Evolutionary conservation across 202 grass and related monocot species (phyloP).

Genomic region (Zizania palustris): DNA sequence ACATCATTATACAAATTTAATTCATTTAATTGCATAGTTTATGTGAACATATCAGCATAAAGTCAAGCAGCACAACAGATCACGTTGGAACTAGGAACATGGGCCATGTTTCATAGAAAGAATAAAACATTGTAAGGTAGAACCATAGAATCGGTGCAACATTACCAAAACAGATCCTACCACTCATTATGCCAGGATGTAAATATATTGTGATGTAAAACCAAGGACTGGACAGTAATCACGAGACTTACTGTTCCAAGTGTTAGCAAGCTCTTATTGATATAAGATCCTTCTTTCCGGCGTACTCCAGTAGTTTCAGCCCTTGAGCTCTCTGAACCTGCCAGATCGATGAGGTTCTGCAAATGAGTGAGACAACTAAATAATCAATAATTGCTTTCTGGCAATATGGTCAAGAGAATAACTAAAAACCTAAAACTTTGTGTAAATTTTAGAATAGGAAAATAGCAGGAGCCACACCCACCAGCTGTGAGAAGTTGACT

Average conservation of each 20-base stretch:
- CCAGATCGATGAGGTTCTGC: conserved; percentile 99
- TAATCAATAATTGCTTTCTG: conserved; percentile 42
- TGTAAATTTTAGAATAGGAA: conserved; percentile 14
- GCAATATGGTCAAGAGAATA: conserved; percentile 3
- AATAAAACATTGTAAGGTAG: conserved; percentile 9
- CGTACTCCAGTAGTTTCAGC: conserved; percentile 96
- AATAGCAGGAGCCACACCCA: conserved; percentile 51
- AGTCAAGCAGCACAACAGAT: background rate
- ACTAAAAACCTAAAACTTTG: conserved; percentile 25
- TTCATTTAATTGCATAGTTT: background rate
- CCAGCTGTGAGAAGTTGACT: conserved; percentile 93
- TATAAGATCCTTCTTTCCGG: conserved; percentile 99
- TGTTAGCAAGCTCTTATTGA: conserved; percentile 99
- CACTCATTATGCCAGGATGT: background rate
- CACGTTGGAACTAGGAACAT: background rate
- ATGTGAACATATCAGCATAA: conserved; percentile 24
- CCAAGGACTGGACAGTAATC: conserved; percentile 27
- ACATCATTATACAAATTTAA: background rate
- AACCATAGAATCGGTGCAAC: no score
- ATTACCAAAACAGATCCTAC: background rate
- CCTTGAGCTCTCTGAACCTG: conserved; percentile 98
- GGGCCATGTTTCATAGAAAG: conserved; percentile 14
- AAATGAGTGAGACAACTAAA: conserved; percentile 53
- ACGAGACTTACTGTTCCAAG: conserved; percentile 79
- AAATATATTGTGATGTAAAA: conserved; percentile 10